A percentile compares a stretch with the other conserved stretches of the same genome.
Conservation (phyloP, 225 moss, liverwort and hornwort genomes). For the Lunularia cruciata region DNA sequence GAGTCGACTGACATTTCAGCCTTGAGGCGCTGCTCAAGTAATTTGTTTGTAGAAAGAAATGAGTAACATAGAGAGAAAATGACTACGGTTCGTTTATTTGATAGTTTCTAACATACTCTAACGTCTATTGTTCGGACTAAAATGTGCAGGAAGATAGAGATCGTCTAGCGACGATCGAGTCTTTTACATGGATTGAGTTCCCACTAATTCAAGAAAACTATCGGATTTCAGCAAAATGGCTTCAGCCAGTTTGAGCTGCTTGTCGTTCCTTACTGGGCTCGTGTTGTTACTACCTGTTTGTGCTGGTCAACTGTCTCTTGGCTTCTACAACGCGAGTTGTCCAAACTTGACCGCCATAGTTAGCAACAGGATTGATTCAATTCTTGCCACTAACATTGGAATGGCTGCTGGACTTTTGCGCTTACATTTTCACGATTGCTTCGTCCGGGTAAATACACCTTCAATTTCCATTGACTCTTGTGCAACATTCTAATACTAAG, state of each 20-base stretch:
- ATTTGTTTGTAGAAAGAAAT: too few species aligned
- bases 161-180: slow-evolving; percentile 1
- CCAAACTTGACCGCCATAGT: slow-evolving; percentile 16
- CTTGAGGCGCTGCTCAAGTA: too few species aligned
- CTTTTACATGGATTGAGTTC: not conserved
- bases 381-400: slow-evolving; percentile 7
- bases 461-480: too few species aligned
- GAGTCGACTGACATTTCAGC: too few species aligned
- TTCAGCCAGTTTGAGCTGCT: not conserved
- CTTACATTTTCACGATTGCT: slow-evolving; percentile 23
- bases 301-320: slow-evolving; percentile 2
- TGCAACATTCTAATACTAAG: too few species aligned
- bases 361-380: not conserved
- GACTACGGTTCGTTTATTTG: too few species aligned
- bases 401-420: slow-evolving; percentile 14
- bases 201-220: not conserved
- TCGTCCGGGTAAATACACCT: slow-evolving; percentile 14
- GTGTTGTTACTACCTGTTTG: slow-evolving; percentile 4
- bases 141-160: slow-evolving; percentile 10
- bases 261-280: not conserved
- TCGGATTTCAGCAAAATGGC: not conserved
- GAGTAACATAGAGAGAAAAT: too few species aligned
- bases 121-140: too few species aligned
- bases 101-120: too few species aligned
- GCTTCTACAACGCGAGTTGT: slow-evolving; percentile 15